Conservation (phyloP, 805 yeast genomes). For the Candida golubevii region DNA sequence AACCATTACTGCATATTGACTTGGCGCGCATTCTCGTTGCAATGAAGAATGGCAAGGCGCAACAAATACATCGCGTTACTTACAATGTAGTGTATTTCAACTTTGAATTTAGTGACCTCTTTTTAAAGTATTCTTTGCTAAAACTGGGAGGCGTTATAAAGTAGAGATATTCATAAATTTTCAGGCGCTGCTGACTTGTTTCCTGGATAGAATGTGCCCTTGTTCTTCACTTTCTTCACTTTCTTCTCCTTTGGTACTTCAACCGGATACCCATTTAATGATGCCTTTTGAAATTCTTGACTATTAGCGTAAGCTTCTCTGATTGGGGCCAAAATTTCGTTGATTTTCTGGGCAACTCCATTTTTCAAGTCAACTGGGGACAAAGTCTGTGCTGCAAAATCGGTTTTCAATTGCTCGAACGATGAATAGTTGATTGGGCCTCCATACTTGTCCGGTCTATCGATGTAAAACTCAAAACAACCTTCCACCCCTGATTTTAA, state of each 20-base stretch:
- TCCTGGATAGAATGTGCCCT: slow-evolving; percentile 90
- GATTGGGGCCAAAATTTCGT: slow-evolving; percentile 77
- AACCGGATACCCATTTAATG: slow-evolving; percentile 79
- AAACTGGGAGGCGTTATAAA: not conserved
- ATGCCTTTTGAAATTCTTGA: slow-evolving; percentile 72
- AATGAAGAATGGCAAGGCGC: too few relatives aligned
- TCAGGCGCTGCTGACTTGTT: slow-evolving; percentile 9
- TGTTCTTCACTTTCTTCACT: slow-evolving; percentile 76
- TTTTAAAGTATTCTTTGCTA: slow-evolving; percentile 29
- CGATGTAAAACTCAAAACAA: slow-evolving; percentile 62
- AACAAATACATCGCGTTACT: too few relatives aligned
- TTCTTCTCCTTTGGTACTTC: slow-evolving; percentile 57
- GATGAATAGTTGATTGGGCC: slow-evolving; percentile 77
- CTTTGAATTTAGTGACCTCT: not conserved
- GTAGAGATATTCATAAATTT: too few relatives aligned
- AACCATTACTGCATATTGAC: too few relatives aligned
- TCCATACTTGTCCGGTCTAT: slow-evolving; percentile 96
- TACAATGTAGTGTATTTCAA: too few relatives aligned
- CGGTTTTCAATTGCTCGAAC: slow-evolving; percentile 65
- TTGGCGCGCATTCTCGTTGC: too few relatives aligned
- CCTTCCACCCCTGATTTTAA: slow-evolving; percentile 55
- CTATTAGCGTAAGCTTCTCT: slow-evolving; percentile 60
- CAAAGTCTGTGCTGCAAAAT: slow-evolving; percentile 67
- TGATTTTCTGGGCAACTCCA: slow-evolving; percentile 86
- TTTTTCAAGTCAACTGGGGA: slow-evolving; percentile 91